These are phyloP conservation scores for Pestalotiopsis sp. DNA, from an alignment of 2,329 filamentous ascomycete species.

Conservation along the genomic window DNA sequence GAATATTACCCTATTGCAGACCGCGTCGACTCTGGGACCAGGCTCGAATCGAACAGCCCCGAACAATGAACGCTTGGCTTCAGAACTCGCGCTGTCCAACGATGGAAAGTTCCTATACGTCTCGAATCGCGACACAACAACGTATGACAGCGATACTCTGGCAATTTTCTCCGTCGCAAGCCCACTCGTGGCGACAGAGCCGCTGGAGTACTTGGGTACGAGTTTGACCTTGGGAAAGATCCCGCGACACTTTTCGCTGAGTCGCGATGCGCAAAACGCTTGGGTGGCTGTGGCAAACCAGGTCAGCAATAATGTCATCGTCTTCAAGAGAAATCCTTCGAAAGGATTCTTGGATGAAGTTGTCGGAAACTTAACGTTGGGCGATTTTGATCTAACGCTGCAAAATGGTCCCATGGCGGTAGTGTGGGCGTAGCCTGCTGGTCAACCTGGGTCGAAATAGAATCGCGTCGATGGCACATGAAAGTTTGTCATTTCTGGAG, in stretches of 20 bases:
- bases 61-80: background rate
- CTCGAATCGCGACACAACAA: background rate
- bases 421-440: background rate
- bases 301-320: background rate
- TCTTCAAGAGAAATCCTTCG: background rate
- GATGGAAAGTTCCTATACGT: background rate
- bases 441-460: background rate
- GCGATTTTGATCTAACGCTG: background rate
- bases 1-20: background rate
- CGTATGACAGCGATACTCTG: background rate
- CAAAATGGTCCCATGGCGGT: background rate
- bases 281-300: constrained; percentile 1
- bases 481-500: no score
- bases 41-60: background rate
- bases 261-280: background rate
- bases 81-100: background rate
- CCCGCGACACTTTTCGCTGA: background rate
- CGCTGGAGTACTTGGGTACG: background rate
- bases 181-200: background rate
- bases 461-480: no score
- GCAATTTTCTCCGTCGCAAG: background rate
- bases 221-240: background rate
- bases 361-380: background rate
- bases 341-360: background rate
- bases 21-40: background rate